Evolutionary conservation across 2,329 filamentous ascomycete species (phyloP).

Genomic region (Teratosphaeriaceae sp.): DNA sequence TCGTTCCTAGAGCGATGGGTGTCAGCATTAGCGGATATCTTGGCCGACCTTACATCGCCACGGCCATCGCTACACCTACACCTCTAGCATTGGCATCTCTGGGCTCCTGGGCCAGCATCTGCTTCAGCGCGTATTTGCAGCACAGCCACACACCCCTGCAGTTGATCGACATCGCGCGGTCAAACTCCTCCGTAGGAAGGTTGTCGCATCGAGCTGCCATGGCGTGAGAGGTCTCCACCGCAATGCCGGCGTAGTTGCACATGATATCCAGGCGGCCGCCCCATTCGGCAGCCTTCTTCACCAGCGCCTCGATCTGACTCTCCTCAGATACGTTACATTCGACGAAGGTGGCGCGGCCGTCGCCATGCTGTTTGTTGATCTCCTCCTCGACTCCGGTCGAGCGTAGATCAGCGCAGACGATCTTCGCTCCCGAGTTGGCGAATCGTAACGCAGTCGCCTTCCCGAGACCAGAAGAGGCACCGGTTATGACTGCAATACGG

Average conservation of each 20-base stretch:
- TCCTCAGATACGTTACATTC: slow-evolving; percentile 21
- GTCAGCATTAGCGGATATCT: too few relatives aligned
- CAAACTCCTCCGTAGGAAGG: slow-evolving; percentile 17
- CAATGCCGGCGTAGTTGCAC: slow-evolving; percentile 20
- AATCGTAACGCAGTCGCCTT: slow-evolving; percentile 22
- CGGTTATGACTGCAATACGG: slow-evolving; percentile 24
- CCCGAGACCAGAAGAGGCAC: slow-evolving; percentile 22
- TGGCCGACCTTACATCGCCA: too few relatives aligned
- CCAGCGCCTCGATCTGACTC: slow-evolving; percentile 15
- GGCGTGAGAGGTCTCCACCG: slow-evolving; percentile 2
- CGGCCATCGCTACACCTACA: too few relatives aligned
- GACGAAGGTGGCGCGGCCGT: slow-evolving; percentile 16
- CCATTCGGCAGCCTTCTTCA: slow-evolving; percentile 18
- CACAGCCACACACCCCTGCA: slow-evolving; percentile 36
- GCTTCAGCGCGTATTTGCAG: slow-evolving; percentile 34
- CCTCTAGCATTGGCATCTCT: slow-evolving; percentile 26
- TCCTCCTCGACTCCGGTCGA: slow-evolving; percentile 16
- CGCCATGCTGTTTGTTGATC: slow-evolving; percentile 16
- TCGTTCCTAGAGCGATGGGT: slow-evolving; percentile 24
- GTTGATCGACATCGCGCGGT: slow-evolving; percentile 28
- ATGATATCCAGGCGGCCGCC: slow-evolving; percentile 22
- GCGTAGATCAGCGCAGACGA: slow-evolving; percentile 22
- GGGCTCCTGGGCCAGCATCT: slow-evolving; percentile 37
- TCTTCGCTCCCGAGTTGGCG: slow-evolving; percentile 18
- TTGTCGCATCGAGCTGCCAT: slow-evolving; percentile 12